Conservation (phyloP, 768 basidiomycete genomes). For the Leucogyrophana mollusca region DNA sequence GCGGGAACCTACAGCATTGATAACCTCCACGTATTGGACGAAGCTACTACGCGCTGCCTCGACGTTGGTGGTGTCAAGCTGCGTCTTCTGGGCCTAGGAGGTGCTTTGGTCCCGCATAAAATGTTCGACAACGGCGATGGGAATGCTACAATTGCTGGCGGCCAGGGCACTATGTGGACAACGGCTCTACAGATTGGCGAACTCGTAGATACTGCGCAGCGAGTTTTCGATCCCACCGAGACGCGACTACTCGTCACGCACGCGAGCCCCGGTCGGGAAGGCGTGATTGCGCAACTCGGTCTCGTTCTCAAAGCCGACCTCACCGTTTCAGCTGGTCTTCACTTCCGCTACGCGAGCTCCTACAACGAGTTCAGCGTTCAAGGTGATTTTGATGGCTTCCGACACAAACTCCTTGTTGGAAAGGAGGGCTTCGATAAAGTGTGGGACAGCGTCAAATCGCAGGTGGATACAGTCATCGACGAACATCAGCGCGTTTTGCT, state of each 20-base stretch:
- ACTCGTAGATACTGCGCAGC: conserved; percentile 94
- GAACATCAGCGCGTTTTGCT: conserved; percentile 85
- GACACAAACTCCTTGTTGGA: conserved; percentile 72
- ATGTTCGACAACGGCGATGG: conserved; percentile 95
- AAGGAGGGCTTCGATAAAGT: conserved; percentile 86
- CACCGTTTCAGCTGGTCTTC: conserved; percentile 90
- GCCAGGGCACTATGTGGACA: conserved; percentile 98
- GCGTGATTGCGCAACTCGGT: conserved; percentile 86
- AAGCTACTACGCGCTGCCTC: conserved; percentile 89
- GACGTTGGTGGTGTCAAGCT: conserved; percentile 93
- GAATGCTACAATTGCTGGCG: conserved; percentile 95
- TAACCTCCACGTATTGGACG: conserved; percentile 91
- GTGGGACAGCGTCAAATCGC: conserved; percentile 91
- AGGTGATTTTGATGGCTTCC: conserved; percentile 84
- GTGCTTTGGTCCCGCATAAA: conserved; percentile 93
- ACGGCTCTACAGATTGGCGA: conserved; percentile 97
- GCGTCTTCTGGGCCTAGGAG: conserved; percentile 92
- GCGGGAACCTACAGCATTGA: conserved; percentile 77
- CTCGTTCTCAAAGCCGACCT: conserved; percentile 92
- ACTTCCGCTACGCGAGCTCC: conserved; percentile 94
- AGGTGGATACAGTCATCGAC: conserved; percentile 90
- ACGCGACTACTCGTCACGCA: conserved; percentile 93
- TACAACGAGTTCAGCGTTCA: conserved; percentile 98
- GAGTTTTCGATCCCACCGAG: conserved; percentile 89
- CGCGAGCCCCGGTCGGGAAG: conserved; percentile 89